phyloP scores from a whole-genome alignment of 2,329 filamentous ascomycete species.

The Cladosporium austrohemisphaericum region DNA sequence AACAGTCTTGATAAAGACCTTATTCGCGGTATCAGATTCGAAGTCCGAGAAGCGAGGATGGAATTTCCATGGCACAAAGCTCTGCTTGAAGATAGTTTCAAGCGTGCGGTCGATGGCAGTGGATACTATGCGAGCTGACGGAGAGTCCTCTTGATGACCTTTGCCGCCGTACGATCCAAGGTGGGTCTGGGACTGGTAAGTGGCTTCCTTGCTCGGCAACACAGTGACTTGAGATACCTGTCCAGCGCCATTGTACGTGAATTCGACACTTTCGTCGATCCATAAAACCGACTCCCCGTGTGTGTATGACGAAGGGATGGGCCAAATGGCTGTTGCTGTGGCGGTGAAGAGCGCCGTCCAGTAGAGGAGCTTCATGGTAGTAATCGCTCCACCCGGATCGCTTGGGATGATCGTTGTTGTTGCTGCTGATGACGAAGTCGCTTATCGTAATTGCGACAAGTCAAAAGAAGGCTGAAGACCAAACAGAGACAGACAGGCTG shows the following conservation, averaged over 20 bases:
- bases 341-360: background rate
- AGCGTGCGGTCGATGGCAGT: slow-evolving; percentile 54
- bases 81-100: slow-evolving; percentile 61
- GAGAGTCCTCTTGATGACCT: background rate
- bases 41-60: slow-evolving; percentile 60
- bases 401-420: no score
- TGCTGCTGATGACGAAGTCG: no score
- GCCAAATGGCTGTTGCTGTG: slow-evolving; percentile 41
- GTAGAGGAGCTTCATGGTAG: slow-evolving; percentile 9
- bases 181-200: slow-evolving; percentile 10
- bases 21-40: slow-evolving; percentile 53
- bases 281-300: slow-evolving; percentile 40
- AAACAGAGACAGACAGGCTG: no score
- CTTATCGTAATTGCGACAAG: no score
- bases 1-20: slow-evolving; percentile 56
- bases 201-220: background rate
- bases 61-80: slow-evolving; percentile 76
- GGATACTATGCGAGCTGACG: slow-evolving; percentile 39
- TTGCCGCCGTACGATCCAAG: background rate
- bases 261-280: slow-evolving; percentile 36
- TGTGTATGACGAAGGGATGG: slow-evolving; percentile 36
- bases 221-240: slow-evolving; percentile 12
- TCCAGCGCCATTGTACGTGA: slow-evolving; percentile 34
- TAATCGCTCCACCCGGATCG: no score
- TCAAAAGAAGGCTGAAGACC: no score